Evolutionary conservation across 805 yeast genomes (phyloP).

Genomic region (Wickerhamomyces tratensis): DNA sequence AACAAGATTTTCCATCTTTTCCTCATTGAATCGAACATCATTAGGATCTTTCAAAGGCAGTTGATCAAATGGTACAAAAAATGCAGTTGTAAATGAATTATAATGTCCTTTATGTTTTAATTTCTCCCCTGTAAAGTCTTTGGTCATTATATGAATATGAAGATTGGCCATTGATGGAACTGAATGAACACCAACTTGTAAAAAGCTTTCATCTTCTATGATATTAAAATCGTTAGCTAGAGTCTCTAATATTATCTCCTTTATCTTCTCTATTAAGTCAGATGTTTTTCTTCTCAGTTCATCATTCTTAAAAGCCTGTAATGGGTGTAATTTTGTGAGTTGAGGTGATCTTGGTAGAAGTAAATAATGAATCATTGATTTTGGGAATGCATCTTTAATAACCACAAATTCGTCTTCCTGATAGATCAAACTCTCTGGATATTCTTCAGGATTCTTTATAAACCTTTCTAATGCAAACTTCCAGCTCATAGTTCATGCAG

Average conservation of each 20-base stretch:
- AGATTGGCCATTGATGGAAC: constrained; percentile 61
- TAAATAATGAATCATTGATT: constrained; percentile 49
- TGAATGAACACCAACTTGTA: constrained; percentile 58
- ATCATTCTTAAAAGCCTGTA: constrained; percentile 17
- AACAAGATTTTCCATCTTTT: constrained; percentile 27
- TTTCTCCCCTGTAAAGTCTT: constrained; percentile 44
- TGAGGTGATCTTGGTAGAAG: constrained; percentile 42
- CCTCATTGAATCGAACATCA: constrained; percentile 31
- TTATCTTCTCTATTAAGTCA: constrained; percentile 5
- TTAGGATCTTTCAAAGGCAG: constrained; percentile 30
- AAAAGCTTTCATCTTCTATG: constrained; percentile 14
- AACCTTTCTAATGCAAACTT: constrained; percentile 37
- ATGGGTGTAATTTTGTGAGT: constrained; percentile 40
- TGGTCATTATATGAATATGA: constrained; percentile 66
- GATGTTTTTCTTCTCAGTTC: constrained; percentile 18
- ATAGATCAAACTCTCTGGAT: constrained; percentile 29
- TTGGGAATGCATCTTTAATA: constrained; percentile 54
- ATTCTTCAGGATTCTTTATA: constrained; percentile 34
- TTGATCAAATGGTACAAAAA: constrained; percentile 47
- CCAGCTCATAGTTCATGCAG: constrained; percentile 30
- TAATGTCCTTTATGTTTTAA: constrained; percentile 59
- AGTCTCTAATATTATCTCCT: constrained; percentile 9
- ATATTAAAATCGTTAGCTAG: constrained; percentile 9
- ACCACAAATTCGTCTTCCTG: constrained; percentile 45
- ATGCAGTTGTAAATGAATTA: constrained; percentile 57